phyloP scores from a whole-genome alignment of 345 rosid species.

The Turritis glabra region DNA sequence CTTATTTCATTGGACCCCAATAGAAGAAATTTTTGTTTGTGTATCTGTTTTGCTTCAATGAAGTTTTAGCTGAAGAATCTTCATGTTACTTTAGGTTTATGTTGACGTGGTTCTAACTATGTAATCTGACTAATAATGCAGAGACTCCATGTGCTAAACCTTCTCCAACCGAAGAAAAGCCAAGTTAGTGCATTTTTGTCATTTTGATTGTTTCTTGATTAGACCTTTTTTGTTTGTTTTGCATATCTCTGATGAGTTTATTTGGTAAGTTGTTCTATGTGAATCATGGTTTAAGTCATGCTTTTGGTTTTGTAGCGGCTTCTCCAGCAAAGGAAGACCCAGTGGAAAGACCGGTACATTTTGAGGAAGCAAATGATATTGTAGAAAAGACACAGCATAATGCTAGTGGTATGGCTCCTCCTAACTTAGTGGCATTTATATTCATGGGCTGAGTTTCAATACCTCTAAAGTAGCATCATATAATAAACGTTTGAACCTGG shows the following conservation, averaged over 20 bases:
- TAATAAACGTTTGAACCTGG: background rate
- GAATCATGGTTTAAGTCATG: slow-evolving; percentile 20
- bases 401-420: slow-evolving; percentile 49
- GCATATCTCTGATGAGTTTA: background rate
- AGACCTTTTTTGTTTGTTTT: slow-evolving; percentile 2
- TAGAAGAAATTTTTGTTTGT: background rate
- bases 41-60: background rate
- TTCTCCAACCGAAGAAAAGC: slow-evolving; percentile 41
- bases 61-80: background rate
- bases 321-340: slow-evolving; percentile 30
- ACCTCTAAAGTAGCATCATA: slow-evolving; percentile 13
- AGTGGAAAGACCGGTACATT: slow-evolving; percentile 43
- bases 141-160: slow-evolving; percentile 78
- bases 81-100: background rate
- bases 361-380: slow-evolving; percentile 45
- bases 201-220: background rate
- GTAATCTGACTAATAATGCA: slow-evolving; percentile 45
- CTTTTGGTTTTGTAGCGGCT: slow-evolving; percentile 17
- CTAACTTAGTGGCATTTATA: background rate
- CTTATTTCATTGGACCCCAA: background rate
- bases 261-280: background rate
- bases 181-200: slow-evolving; percentile 42
- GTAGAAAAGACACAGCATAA: slow-evolving; percentile 35
- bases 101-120: slow-evolving; percentile 3
- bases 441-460: background rate